These are phyloP conservation scores for Fusarium sulawesiense DNA, from an alignment of 2,329 filamentous ascomycete genomes.

Conservation along the genomic window DNA sequence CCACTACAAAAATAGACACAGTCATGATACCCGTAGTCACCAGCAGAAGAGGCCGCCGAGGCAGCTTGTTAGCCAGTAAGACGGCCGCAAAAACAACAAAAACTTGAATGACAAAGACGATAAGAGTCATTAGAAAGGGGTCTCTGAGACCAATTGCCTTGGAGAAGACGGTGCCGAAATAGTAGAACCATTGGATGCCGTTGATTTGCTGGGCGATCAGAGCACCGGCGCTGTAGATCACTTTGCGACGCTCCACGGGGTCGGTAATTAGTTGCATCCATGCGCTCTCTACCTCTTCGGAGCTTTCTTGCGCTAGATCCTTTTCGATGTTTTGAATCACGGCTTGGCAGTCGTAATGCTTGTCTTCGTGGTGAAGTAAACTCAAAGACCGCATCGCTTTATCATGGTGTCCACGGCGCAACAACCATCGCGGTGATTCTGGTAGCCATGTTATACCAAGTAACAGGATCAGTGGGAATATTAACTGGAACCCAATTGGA, in stretches of 20 bases:
- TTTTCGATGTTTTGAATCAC: slow-evolving; percentile 57
- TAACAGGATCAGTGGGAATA: slow-evolving; percentile 44
- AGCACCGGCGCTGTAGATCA: slow-evolving; percentile 58
- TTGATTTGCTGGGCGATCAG: slow-evolving; percentile 61
- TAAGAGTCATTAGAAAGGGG: slow-evolving; percentile 56
- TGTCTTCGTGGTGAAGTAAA: slow-evolving; percentile 55
- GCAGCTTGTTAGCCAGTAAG: slow-evolving; percentile 55
- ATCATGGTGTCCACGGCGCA: slow-evolving; percentile 55
- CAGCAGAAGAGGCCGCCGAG: slow-evolving; percentile 53
- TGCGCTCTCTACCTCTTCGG: slow-evolving; percentile 47
- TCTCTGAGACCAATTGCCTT: slow-evolving; percentile 56
- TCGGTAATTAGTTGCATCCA: slow-evolving; percentile 57
- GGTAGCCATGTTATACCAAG: slow-evolving; percentile 41
- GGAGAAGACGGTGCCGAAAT: slow-evolving; percentile 57
- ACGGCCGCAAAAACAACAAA: slow-evolving; percentile 55
- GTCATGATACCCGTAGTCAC: slow-evolving; percentile 54
- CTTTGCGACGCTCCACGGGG: slow-evolving; percentile 59
- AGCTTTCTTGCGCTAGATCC: slow-evolving; percentile 53
- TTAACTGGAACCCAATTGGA: slow-evolving; percentile 49
- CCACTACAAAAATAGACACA: slow-evolving; percentile 55
- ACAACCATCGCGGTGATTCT: slow-evolving; percentile 47
- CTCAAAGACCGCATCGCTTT: slow-evolving; percentile 55
- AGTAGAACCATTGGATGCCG: slow-evolving; percentile 61
- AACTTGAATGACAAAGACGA: slow-evolving; percentile 57
- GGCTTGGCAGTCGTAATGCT: slow-evolving; percentile 52